Evolutionary conservation across 345 rosid genomes (phyloP).

Genomic region (Pugionium dolabratum): DNA sequence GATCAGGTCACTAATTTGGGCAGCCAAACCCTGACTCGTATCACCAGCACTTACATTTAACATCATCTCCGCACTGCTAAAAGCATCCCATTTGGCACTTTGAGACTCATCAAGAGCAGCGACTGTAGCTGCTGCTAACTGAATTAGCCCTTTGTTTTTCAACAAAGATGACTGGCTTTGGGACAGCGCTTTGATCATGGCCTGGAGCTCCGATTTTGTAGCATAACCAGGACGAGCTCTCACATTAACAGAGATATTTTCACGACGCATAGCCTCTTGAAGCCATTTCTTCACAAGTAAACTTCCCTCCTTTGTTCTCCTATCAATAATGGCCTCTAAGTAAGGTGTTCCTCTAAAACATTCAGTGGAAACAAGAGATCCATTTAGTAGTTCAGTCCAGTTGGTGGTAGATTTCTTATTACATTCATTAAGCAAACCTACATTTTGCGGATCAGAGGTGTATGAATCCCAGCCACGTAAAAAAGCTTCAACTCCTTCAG

Average conservation of each 20-base stretch:
- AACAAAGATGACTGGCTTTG: conserved; percentile 61
- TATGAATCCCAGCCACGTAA: conserved; percentile 68
- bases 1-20: conserved; percentile 87
- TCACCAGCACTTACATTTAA: conserved; percentile 81
- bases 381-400: conserved; percentile 51
- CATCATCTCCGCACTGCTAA: conserved; percentile 87
- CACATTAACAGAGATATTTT: conserved; percentile 56
- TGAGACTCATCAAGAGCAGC: conserved; percentile 66
- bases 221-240: conserved; percentile 70
- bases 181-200: conserved; percentile 65
- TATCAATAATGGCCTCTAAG: conserved; percentile 82
- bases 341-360: conserved; percentile 78
- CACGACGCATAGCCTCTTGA: conserved; percentile 74
- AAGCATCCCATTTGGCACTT: conserved; percentile 80
- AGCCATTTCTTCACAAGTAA: conserved; percentile 91
- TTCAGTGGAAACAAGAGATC: conserved; percentile 74
- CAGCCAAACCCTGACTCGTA: conserved; percentile 90
- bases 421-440: conserved; percentile 42
- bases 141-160: conserved; percentile 82
- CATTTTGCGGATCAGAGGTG: conserved; percentile 43
- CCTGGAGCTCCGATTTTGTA: conserved; percentile 64
- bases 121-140: conserved; percentile 73
- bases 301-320: conserved; percentile 83
- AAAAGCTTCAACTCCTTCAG: conserved; percentile 63
- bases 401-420: conserved; percentile 41